phyloP scores from a whole-genome alignment of 306 rosid species.

The Alnus glutinosa region DNA sequence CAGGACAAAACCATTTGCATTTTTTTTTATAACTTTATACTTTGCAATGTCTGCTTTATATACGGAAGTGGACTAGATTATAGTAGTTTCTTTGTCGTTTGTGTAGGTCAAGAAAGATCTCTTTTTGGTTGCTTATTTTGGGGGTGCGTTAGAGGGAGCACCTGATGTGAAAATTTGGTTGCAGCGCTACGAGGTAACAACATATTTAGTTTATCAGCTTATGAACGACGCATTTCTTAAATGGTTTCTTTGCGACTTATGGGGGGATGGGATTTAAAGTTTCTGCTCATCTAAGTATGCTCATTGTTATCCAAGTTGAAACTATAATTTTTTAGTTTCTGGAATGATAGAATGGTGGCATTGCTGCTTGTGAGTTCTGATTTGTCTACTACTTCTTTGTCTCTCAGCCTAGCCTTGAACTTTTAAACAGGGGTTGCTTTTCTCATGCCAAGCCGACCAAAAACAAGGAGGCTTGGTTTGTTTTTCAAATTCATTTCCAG shows the following conservation, averaged over 20 bases:
- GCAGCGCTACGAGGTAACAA: constrained; percentile 67
- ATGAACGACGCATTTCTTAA: neutral
- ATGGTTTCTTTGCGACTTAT: neutral
- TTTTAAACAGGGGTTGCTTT: neutral
- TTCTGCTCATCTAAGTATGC: neutral
- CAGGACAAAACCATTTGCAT: neutral
- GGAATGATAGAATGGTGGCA: neutral
- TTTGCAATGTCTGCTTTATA: neutral
- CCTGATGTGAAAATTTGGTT: constrained; percentile 93
- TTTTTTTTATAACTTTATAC: neutral
- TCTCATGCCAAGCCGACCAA: neutral
- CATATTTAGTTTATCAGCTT: neutral
- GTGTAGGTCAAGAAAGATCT: constrained; percentile 69
- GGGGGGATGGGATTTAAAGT: neutral
- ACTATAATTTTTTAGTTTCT: neutral
- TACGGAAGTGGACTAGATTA: constrained; percentile 1
- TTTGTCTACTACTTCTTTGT: neutral
- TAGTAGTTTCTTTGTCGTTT: constrained; percentile 24
- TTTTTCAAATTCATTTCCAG: neutral
- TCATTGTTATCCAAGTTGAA: neutral
- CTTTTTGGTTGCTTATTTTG: constrained; percentile 83
- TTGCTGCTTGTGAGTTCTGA: constrained; percentile 1
- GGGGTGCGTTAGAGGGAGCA: constrained; percentile 73
- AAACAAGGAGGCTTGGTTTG: neutral
- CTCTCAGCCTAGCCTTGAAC: neutral